These are phyloP conservation scores for Colletotrichum cereale DNA, from an alignment of 2,329 filamentous ascomycete species.

Conservation along the genomic window DNA sequence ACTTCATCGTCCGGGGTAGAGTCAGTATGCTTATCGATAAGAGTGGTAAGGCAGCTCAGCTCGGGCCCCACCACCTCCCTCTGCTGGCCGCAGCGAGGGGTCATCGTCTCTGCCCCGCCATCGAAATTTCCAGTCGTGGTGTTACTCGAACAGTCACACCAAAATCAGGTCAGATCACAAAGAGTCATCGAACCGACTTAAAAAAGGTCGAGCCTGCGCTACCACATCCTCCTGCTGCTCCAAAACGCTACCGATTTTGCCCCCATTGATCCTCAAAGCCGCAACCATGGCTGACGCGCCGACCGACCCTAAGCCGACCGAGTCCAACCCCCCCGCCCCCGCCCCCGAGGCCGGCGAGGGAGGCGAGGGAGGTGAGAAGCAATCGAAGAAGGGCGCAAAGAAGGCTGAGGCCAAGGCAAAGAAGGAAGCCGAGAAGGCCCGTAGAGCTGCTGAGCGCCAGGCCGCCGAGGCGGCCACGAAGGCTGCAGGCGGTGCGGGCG, in stretches of 20 bases:
- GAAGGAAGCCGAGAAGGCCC: slow-evolving; percentile 87
- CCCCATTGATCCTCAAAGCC: not conserved
- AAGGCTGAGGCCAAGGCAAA: slow-evolving; percentile 89
- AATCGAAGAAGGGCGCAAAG: slow-evolving; percentile 85
- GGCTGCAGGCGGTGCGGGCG: slow-evolving; percentile 14
- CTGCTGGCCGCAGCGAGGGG: slow-evolving; percentile 20
- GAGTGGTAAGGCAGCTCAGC: not conserved
- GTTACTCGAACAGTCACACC: slow-evolving; percentile 26
- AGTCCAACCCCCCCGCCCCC: slow-evolving; percentile 42
- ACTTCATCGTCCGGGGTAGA: not conserved
- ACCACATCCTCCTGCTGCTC: not conserved
- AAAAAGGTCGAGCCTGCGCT: not conserved
- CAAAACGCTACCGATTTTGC: not conserved
- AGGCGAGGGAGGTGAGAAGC: slow-evolving; percentile 25
- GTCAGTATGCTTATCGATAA: slow-evolving; percentile 22
- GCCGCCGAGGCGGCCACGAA: slow-evolving; percentile 29
- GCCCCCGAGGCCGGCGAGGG: slow-evolving; percentile 44
- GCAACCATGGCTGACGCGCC: slow-evolving; percentile 52
- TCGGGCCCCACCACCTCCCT: slow-evolving; percentile 3
- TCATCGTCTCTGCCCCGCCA: slow-evolving; percentile 34
- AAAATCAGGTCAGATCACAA: slow-evolving; percentile 17
- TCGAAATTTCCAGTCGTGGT: slow-evolving; percentile 30
- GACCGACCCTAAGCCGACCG: slow-evolving; percentile 43
- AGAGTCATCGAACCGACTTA: slow-evolving; percentile 22
- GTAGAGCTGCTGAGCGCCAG: slow-evolving; percentile 43